Base-by-base conservation (phyloP, 2,329 filamentous ascomycete genomes). In the Stagonosporopsis chrysanthemi region DNA sequence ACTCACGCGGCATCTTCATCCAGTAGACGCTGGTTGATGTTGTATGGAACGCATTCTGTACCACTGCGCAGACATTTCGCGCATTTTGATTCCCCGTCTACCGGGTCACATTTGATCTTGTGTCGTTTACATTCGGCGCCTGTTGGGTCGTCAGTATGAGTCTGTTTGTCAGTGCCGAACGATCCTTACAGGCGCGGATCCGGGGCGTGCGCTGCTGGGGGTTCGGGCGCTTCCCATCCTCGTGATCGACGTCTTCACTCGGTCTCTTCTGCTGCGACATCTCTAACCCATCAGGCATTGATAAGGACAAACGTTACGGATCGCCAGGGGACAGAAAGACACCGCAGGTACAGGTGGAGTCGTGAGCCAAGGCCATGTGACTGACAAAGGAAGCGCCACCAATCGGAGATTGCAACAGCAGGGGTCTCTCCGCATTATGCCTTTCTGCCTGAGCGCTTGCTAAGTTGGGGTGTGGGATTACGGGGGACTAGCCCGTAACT, bases 11-110 rank as follows among this genome's bases (percentile, higher is more conserved):
- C 66, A 51, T 75, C 72, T 59, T 74, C 72, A 24, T 74, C 70
- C 29, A 70, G 55, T 36, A 74, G 64, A 28, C 65, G 68, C 48
- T 75, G 71, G 44, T 71, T 68, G 44, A 71, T 63, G 50, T 74
- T 75, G 63, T 87, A 86, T 48, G 98, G 84, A 36, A 92, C 88
- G 77, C 95, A 99, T 75, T 95, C 96, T 60, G 90, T 91, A 78
- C 93, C 67, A 41, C 69, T 67, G 41, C 72, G 68, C 48, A 73
- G 57, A 52, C 71, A 75, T 56, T 74, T 74, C 12, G 69, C 68
- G 52, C 72, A 74, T 48, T 73, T 74, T 7, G 65, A 56, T 47
- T 73, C 65, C 41, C 70, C 70, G 28, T 65, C 62, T 28, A 73
- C 71, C 14, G 68, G 65, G 46, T 74, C 71, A 47, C 70, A 75